Base-by-base conservation (phyloP, 2,329 filamentous ascomycete species). In the Aplosporella prunicola region DNA sequence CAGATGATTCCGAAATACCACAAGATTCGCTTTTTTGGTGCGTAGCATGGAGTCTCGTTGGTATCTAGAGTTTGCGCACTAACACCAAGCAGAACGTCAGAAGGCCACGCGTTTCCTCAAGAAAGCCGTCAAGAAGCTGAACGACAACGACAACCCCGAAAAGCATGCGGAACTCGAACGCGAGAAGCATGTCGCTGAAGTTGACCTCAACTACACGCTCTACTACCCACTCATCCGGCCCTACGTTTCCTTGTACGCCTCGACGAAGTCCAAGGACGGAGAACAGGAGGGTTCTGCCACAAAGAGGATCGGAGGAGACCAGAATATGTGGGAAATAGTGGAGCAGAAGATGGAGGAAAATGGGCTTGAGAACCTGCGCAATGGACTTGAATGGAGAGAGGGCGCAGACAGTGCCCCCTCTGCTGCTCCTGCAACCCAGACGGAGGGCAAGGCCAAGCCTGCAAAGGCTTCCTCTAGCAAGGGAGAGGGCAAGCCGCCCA, bases 21-120 rank as follows among this genome's bases (percentile, higher is more conserved):
- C 56, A 88, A 85, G 74, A 76, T 89, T 34, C 69, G 84, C 18
- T 91, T 91, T 56, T 89, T 89, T 59, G 84, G 83, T 82, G 66
- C 35, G 71, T 50, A 40, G 18, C 39, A 27, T 17, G 13, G 22
- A n/a, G n/a, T 10, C n/a, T 31, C 42, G 26, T 43, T 49, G 8
- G 47, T 35, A 10, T 40, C 20, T 20, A 24, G 17, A 9, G 42
- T 50, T 8, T 15, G 11, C 20, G 7, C 31, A 53, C 34, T 33
- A 3, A 38, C 18, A 16, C 7, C 10, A 6, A 13, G 14, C 28
- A 82, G 80, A 86, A 48, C 72, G 80, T 32, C 79, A 84, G 60
- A 87, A 85, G 58, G 81, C 81, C 18, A 71, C 70, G 34, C 69
- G 81, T 41, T 66, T 77, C 27, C 64, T 76, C 35, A 87, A 81